Evolutionary conservation across 495 filamentous ascomycete species (phyloP).

Genomic region (Aspergillus coremiiformis): DNA sequence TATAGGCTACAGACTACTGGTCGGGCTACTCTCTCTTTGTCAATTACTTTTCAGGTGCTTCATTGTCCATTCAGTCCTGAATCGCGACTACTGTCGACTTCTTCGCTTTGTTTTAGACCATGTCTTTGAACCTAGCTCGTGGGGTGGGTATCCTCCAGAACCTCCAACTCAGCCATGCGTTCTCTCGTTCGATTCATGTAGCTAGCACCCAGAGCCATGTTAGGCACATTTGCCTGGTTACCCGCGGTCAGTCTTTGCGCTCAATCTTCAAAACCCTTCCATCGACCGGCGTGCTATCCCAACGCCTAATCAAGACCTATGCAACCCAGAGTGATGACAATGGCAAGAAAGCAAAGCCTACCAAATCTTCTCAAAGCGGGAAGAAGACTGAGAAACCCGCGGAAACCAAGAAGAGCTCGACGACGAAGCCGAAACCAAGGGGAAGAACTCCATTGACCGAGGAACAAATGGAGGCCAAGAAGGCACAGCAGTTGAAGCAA

Average conservation of each 20-base stretch:
- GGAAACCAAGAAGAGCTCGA: conserved; percentile 3
- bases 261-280: conserved; percentile 5
- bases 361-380: conserved; percentile 5
- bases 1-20: not conserved
- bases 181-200: conserved; percentile 23
- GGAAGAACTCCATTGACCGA: conserved; percentile 23
- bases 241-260: conserved; percentile 7
- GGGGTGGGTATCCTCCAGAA: conserved; percentile 23
- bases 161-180: conserved; percentile 20
- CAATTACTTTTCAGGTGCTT: not conserved
- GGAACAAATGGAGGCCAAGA: conserved; percentile 22
- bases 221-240: conserved; percentile 20
- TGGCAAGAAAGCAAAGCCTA: conserved; percentile 19
- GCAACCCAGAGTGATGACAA: conserved; percentile 19
- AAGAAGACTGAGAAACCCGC: conserved; percentile 5
- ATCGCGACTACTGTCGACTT: not conserved
- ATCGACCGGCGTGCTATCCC: not conserved
- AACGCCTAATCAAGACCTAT: conserved; percentile 17
- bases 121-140: conserved; percentile 28
- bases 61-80: not conserved
- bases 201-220: conserved; percentile 24
- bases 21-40: conserved; percentile 14
- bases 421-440: not conserved
- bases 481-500: conserved; percentile 9
- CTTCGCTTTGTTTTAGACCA: conserved; percentile 7